Percentiles rank a stretch among this genome's conserved stretches.
These are phyloP conservation scores for Leucosporidium scottii DNA, from an alignment of 768 basidiomycete species.

Conservation along the genomic window DNA sequence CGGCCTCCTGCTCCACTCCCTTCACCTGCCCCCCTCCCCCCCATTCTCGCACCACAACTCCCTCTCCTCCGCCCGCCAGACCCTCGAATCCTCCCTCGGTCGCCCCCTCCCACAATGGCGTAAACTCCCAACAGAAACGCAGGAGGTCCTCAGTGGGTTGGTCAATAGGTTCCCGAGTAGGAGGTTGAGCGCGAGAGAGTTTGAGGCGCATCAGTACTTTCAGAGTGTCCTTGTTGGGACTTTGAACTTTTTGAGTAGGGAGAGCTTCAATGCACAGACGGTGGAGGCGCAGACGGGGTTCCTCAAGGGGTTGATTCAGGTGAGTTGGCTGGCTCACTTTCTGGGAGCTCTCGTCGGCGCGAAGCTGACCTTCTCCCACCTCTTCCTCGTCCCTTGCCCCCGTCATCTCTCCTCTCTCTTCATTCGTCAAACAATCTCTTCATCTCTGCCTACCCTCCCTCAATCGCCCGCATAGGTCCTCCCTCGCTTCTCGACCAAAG, in stretches of 20 bases:
- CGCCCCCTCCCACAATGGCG: constrained; percentile 42
- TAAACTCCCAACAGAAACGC: constrained; percentile 57
- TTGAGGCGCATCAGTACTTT: constrained; percentile 58
- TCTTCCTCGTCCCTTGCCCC: background rate
- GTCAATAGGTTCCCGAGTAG: constrained; percentile 68
- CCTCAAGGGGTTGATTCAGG: constrained; percentile 70
- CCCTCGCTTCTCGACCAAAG: constrained; percentile 75
- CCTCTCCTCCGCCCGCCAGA: constrained; percentile 41
- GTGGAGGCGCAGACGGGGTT: constrained; percentile 94
- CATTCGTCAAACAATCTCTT: no score
- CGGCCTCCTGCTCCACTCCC: constrained; percentile 82
- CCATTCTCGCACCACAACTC: constrained; percentile 73
- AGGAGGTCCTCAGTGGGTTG: constrained; percentile 69
- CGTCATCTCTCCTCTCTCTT: constrained; percentile 22
- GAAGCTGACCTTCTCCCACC: background rate
- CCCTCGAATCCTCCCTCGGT: constrained; percentile 38
- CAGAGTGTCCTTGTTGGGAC: constrained; percentile 92
- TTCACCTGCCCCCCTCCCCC: constrained; percentile 72
- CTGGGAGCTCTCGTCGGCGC: background rate
- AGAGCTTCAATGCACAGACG: constrained; percentile 88
- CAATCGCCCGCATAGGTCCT: constrained; percentile 52
- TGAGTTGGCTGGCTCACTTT: constrained; percentile 7
- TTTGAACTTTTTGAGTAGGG: constrained; percentile 88
- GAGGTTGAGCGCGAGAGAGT: constrained; percentile 67
- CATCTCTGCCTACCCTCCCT: no score